These are phyloP conservation scores for Cytospora schulzeri DNA, from an alignment of 2,329 filamentous ascomycete genomes.

Conservation along the genomic window DNA sequence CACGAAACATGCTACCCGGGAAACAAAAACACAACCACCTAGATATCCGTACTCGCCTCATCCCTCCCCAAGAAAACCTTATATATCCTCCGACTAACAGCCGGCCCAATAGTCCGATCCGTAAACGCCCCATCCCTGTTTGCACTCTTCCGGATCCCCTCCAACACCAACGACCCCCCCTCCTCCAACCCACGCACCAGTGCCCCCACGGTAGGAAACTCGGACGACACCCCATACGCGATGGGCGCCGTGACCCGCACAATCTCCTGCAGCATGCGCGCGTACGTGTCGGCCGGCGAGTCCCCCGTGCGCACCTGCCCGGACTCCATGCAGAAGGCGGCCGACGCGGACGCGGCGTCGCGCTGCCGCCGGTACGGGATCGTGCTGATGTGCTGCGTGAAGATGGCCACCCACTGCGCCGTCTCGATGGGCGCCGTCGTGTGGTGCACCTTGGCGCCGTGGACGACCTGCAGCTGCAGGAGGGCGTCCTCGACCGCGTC, in stretches of 20 bases:
- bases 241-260: slow-evolving; percentile 70
- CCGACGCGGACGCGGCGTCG: slow-evolving; percentile 52
- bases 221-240: slow-evolving; percentile 66
- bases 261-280: slow-evolving; percentile 77
- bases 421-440: slow-evolving; percentile 63
- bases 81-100: slow-evolving; percentile 60
- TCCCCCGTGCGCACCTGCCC: slow-evolving; percentile 75
- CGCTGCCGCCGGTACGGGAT: slow-evolving; percentile 67
- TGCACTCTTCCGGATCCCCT: slow-evolving; percentile 59
- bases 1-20: not conserved
- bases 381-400: slow-evolving; percentile 78
- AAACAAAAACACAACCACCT: slow-evolving; percentile 19
- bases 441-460: slow-evolving; percentile 71
- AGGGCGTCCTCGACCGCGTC: slow-evolving; percentile 71
- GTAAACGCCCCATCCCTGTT: slow-evolving; percentile 60
- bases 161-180: slow-evolving; percentile 62
- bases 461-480: slow-evolving; percentile 68
- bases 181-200: slow-evolving; percentile 62
- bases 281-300: slow-evolving; percentile 66
- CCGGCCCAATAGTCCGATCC: slow-evolving; percentile 57
- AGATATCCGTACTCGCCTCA: slow-evolving; percentile 58
- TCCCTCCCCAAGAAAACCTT: slow-evolving; percentile 63
- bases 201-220: slow-evolving; percentile 60
- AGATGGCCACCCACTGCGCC: slow-evolving; percentile 70
- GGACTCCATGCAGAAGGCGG: slow-evolving; percentile 76